Percentiles rank a stretch among this genome's conserved stretches.
Conservation (phyloP, 495 filamentous ascomycete species). For the Penicillium macrosclerotiorum region DNA sequence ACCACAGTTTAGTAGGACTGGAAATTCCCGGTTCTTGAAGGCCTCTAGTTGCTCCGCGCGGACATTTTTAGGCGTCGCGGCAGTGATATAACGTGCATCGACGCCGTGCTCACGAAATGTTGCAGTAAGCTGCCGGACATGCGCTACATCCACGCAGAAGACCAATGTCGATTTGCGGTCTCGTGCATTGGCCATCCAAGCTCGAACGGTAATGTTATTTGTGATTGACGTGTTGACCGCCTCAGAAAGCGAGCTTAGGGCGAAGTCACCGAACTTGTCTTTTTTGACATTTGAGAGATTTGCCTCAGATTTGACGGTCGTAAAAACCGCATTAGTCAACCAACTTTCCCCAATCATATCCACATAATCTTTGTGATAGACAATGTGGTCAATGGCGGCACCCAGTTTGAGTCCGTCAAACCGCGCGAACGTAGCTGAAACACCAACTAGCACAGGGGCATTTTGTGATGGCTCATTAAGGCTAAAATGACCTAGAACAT, state of each 20-base stretch:
- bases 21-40: conserved; percentile 75
- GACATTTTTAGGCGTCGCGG: conserved; percentile 63
- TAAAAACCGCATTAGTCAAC: conserved; percentile 86
- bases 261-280: conserved; percentile 74
- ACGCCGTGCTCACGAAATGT: conserved; percentile 74
- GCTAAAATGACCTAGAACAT: conserved; percentile 70
- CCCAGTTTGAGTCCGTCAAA: conserved; percentile 87
- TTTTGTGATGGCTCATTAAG: conserved; percentile 50
- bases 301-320: conserved; percentile 78
- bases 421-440: conserved; percentile 89
- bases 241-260: conserved; percentile 64
- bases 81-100: conserved; percentile 81
- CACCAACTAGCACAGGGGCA: conserved; percentile 77
- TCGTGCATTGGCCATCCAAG: conserved; percentile 76
- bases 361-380: conserved; percentile 95
- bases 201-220: conserved; percentile 78
- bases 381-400: conserved; percentile 88
- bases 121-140: conserved; percentile 69
- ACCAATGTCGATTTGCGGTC: conserved; percentile 81
- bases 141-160: conserved; percentile 86
- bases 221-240: conserved; percentile 75
- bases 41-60: conserved; percentile 66
- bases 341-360: conserved; percentile 92
- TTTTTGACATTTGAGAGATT: conserved; percentile 69
- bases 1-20: conserved; percentile 90